phyloP scores from a whole-genome alignment of 306 rosid species.

The Medicago arabica region DNA sequence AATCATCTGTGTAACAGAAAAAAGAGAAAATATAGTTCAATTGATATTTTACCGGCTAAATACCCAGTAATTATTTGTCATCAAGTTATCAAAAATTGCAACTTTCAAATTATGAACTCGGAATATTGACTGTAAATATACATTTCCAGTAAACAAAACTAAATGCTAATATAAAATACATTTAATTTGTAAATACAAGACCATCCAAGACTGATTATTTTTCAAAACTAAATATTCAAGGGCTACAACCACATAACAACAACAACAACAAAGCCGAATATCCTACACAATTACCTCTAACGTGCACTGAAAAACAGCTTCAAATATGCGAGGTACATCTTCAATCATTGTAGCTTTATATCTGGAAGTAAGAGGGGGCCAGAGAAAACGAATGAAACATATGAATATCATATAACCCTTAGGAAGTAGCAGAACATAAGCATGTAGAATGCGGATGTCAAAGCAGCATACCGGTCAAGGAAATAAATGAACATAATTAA shows the following conservation, averaged over 20 bases:
- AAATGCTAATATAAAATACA: not conserved
- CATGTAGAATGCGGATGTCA: conserved; percentile 16
- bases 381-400: conserved; percentile 6
- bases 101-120: conserved; percentile 3
- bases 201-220: not conserved
- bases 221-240: not conserved
- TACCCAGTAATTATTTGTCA: conserved; percentile 1
- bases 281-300: conserved; percentile 68
- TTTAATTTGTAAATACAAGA: not conserved
- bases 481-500: not conserved
- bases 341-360: conserved; percentile 91
- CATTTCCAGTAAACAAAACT: conserved; percentile 8
- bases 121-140: not conserved
- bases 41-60: conserved; percentile 1
- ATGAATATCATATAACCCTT: not conserved
- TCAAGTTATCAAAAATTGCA: not conserved
- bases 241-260: not conserved
- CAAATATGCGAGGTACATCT: conserved; percentile 96
- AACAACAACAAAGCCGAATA: conserved; percentile 11
- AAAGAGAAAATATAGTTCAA: conserved; percentile 6
- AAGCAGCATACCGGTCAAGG: conserved; percentile 28
- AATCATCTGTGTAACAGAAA: conserved; percentile 69
- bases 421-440: conserved; percentile 5
- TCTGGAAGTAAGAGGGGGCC: conserved; percentile 49
- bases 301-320: conserved; percentile 99